Percentiles rank a stretch among this genome's conserved stretches.
Conservation (phyloP, 2,329 filamentous ascomycete genomes). For the Fusarium goolgardi region DNA sequence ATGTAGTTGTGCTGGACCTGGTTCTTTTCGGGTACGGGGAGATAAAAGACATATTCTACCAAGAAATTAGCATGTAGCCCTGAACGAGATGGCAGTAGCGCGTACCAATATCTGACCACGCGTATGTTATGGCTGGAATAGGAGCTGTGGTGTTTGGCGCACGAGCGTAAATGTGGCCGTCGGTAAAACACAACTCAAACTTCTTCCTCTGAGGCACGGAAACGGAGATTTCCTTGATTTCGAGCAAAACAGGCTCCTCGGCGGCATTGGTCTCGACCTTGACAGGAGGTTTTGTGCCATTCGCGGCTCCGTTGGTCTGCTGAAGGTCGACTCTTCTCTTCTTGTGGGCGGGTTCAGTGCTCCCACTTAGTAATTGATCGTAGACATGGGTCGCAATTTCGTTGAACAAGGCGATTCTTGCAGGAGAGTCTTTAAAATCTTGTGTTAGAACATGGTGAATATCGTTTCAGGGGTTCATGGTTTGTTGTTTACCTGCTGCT, state of each 20-base stretch:
- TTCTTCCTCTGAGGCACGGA: constrained; percentile 76
- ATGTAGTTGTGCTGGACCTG: constrained; percentile 75
- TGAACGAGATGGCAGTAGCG: background rate
- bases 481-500: constrained; percentile 61
- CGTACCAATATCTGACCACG: constrained; percentile 72
- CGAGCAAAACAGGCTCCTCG: constrained; percentile 65
- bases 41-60: constrained; percentile 70
- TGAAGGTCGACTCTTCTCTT: constrained; percentile 63
- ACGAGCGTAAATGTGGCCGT: constrained; percentile 68
- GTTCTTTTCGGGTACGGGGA: constrained; percentile 73
- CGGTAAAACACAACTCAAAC: constrained; percentile 72
- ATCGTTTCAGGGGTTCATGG: constrained; percentile 32
- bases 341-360: constrained; percentile 63
- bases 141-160: constrained; percentile 63
- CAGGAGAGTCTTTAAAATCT: constrained; percentile 59
- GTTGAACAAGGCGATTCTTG: constrained; percentile 66
- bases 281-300: constrained; percentile 39
- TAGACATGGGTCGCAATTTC: constrained; percentile 64
- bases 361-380: constrained; percentile 54
- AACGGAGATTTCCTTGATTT: constrained; percentile 75
- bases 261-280: constrained; percentile 53
- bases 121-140: constrained; percentile 65
- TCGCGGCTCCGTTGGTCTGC: constrained; percentile 42
- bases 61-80: constrained; percentile 15
- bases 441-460: constrained; percentile 20